These are phyloP conservation scores for Fusarium nodosum DNA, from an alignment of 2,329 filamentous ascomycete species.

Conservation along the genomic window DNA sequence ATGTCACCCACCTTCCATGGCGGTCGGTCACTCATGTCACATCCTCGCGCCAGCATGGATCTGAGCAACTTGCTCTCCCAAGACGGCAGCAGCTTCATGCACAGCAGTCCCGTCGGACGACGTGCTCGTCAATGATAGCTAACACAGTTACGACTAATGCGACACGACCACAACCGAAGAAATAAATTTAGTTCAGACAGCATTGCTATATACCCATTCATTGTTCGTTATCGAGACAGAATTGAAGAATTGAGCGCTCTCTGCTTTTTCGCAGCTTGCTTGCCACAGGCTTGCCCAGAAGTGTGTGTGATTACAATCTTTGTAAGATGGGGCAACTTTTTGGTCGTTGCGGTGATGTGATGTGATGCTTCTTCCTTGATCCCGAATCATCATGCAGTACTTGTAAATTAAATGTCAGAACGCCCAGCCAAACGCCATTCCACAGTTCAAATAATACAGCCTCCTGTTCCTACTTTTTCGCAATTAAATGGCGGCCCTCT, in stretches of 20 bases:
- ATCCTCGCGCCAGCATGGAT: conserved; percentile 65
- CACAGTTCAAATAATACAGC: conserved; percentile 40
- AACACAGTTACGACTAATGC: conserved; percentile 30
- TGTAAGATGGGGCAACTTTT: conserved; percentile 35
- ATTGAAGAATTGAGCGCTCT: conserved; percentile 36
- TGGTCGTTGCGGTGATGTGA: conserved; percentile 27
- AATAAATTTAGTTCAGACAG: conserved; percentile 27
- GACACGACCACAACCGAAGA: conserved; percentile 22
- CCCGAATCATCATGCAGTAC: conserved; percentile 30
- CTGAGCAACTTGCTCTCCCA: conserved; percentile 68
- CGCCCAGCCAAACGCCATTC: conserved; percentile 46
- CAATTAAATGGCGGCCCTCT: background rate
- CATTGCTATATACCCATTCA: conserved; percentile 46
- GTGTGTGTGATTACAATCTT: conserved; percentile 37
- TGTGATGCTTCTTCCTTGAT: conserved; percentile 30
- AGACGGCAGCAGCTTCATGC: conserved; percentile 70
- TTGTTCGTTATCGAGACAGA: conserved; percentile 36
- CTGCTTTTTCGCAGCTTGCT: conserved; percentile 19
- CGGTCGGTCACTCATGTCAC: conserved; percentile 47
- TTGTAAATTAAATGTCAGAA: conserved; percentile 33
- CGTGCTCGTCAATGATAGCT: conserved; percentile 51
- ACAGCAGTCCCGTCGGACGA: conserved; percentile 66
- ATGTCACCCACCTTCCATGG: conserved; percentile 56
- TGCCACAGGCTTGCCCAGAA: conserved; percentile 35
- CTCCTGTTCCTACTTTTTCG: conserved; percentile 16